phyloP scores from a whole-genome alignment of 345 rosid species.

The Murraya koenigii region DNA sequence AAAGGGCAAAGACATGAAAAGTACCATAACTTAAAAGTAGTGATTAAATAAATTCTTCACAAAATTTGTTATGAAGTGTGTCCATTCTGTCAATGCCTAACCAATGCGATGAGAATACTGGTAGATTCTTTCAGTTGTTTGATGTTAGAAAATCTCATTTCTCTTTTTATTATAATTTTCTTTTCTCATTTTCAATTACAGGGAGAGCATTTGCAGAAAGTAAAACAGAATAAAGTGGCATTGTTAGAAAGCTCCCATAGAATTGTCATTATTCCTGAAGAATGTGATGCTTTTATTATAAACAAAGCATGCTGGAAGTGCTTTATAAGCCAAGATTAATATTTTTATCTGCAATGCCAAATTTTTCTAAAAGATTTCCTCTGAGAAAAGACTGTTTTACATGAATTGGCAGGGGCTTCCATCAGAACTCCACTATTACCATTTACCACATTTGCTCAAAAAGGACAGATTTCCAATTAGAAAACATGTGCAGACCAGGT shows the following conservation, averaged over 20 bases:
- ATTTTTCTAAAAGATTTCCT: not conserved
- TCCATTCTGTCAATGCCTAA: no score
- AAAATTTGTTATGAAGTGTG: no score
- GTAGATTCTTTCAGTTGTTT: no score
- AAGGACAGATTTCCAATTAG: not conserved
- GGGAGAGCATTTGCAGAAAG: not conserved
- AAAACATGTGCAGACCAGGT: not conserved
- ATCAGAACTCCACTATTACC: not conserved
- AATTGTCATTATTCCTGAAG: not conserved
- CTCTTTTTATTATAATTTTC: no score
- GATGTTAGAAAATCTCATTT: no score
- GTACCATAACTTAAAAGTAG: no score
- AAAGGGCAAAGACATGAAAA: no score
- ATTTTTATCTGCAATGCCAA: not conserved
- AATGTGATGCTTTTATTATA: slow-evolving; percentile 2
- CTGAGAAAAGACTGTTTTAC: not conserved
- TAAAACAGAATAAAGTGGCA: not conserved
- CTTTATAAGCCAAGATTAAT: slow-evolving; percentile 1
- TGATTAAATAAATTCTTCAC: no score
- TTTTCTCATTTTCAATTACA: not conserved
- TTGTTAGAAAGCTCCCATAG: not conserved
- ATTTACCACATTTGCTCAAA: no score
- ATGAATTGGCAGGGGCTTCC: not conserved
- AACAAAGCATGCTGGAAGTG: slow-evolving; percentile 5
- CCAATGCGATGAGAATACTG: not conserved